These are phyloP conservation scores for Mortierella alpina DNA, from an alignment of 192 early-diverging fungal species.

Conservation along the genomic window DNA sequence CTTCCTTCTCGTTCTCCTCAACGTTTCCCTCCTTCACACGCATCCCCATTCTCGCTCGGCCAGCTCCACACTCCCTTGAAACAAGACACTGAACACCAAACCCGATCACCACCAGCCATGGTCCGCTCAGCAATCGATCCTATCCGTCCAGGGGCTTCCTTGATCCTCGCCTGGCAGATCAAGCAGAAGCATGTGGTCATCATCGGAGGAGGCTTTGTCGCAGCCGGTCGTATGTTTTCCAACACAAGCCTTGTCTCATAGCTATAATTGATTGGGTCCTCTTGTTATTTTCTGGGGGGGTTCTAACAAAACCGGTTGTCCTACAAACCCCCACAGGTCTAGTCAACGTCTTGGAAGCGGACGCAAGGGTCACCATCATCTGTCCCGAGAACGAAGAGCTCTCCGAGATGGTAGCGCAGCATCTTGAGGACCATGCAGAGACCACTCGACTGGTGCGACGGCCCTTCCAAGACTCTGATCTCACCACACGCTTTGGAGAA, in stretches of 20 bases:
- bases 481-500: slow-evolving; percentile 48
- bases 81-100: neutral
- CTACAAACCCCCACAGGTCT: slow-evolving; percentile 34
- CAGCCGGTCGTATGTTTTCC: slow-evolving; percentile 72
- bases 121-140: slow-evolving; percentile 47
- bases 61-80: neutral
- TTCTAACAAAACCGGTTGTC: too few relatives aligned
- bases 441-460: slow-evolving; percentile 55
- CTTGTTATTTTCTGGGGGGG: neutral
- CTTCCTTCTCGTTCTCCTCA: neutral
- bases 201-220: slow-evolving; percentile 89
- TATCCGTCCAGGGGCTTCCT: slow-evolving; percentile 76
- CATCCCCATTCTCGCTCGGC: neutral
- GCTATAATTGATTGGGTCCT: neutral
- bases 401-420: slow-evolving; percentile 72
- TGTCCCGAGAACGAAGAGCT: slow-evolving; percentile 69
- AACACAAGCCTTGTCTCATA: neutral
- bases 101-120: slow-evolving; percentile 13
- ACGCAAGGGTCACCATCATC: slow-evolving; percentile 82
- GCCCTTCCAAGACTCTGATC: slow-evolving; percentile 58
- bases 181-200: slow-evolving; percentile 82
- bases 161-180: slow-evolving; percentile 87
- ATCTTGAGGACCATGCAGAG: slow-evolving; percentile 69
- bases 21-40: neutral
- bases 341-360: slow-evolving; percentile 83